phyloP scores from a whole-genome alignment of 192 early-diverging fungal genomes.

The Kickxella alabastrina region DNA sequence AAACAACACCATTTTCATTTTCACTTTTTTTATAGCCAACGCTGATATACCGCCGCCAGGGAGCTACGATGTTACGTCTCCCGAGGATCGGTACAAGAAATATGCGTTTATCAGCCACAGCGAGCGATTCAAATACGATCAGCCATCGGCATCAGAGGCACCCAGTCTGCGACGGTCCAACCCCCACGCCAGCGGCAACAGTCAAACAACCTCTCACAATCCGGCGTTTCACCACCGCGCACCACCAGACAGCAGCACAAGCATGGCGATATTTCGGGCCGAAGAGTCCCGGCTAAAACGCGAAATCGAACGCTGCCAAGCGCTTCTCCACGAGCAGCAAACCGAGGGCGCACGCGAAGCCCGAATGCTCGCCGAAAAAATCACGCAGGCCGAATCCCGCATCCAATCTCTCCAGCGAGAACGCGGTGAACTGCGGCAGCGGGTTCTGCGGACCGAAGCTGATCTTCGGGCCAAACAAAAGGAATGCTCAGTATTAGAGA shows the following conservation, averaged over 20 bases:
- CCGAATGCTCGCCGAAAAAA: slow-evolving; percentile 18
- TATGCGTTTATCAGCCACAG: slow-evolving; percentile 37
- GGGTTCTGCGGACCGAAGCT: slow-evolving; percentile 15
- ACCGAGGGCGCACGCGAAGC: slow-evolving; percentile 12
- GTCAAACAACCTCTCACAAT: too few species aligned
- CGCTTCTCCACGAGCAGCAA: slow-evolving; percentile 15
- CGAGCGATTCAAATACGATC: slow-evolving; percentile 24
- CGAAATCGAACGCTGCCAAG: slow-evolving; percentile 34
- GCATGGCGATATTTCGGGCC: slow-evolving; percentile 19
- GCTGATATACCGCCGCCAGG: slow-evolving; percentile 44
- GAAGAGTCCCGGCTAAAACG: slow-evolving; percentile 32
- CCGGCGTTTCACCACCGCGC: slow-evolving; percentile 2
- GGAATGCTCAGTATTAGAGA: slow-evolving; percentile 16
- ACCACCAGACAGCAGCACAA: slow-evolving; percentile 1
- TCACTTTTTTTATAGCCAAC: slow-evolving; percentile 21
- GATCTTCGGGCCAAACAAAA: slow-evolving; percentile 31
- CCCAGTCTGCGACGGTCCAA: neutral
- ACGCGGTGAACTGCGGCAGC: slow-evolving; percentile 23
- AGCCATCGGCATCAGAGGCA: neutral
- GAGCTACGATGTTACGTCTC: slow-evolving; percentile 31
- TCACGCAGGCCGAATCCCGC: slow-evolving; percentile 19
- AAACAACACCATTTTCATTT: neutral
- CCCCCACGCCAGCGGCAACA: slow-evolving; percentile 10
- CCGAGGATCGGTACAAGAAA: slow-evolving; percentile 36
- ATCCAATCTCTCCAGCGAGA: slow-evolving; percentile 33